phyloP scores from a whole-genome alignment of 768 basidiomycete species.

The Pleurotus sapidus region DNA sequence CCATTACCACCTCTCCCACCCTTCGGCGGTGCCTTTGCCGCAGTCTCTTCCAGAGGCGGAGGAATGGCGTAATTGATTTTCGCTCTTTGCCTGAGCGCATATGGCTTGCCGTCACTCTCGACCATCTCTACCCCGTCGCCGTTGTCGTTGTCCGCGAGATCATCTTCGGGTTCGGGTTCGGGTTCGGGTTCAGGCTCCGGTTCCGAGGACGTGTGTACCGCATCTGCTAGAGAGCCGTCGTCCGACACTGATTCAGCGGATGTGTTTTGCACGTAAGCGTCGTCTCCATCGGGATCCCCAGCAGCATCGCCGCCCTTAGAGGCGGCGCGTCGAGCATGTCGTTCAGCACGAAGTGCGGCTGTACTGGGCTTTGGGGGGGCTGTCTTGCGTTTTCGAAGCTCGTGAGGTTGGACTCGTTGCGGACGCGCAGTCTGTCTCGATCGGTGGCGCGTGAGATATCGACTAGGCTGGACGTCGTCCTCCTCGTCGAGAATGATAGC shows the following conservation, averaged over 20 bases:
- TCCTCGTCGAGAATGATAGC: conserved; percentile 44
- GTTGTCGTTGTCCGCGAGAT: conserved; percentile 32
- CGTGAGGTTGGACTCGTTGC: conserved; percentile 14
- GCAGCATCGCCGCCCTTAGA: conserved; percentile 9
- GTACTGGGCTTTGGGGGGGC: conserved; percentile 10
- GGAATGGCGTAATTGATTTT: conserved; percentile 81
- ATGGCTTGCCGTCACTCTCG: conserved; percentile 56
- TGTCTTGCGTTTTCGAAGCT: conserved; percentile 13
- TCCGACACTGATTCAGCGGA: conserved; percentile 50
- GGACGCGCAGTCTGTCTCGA: conserved; percentile 26
- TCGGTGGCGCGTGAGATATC: conserved; percentile 38
- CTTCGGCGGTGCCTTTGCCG: conserved; percentile 32
- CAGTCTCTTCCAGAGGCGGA: conserved; percentile 74
- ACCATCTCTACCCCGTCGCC: conserved; percentile 43
- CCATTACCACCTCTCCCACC: conserved; percentile 29
- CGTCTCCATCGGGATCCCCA: conserved; percentile 40
- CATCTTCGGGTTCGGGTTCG: conserved; percentile 37
- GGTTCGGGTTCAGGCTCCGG: conserved; percentile 28
- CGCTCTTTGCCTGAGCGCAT: conserved; percentile 60
- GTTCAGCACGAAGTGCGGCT: conserved; percentile 23
- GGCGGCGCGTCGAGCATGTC: conserved; percentile 26
- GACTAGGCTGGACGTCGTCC: conserved; percentile 31
- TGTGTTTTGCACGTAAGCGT: conserved; percentile 44
- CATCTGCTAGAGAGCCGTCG: conserved; percentile 59
- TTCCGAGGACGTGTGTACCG: conserved; percentile 43